Conservation (phyloP, 78 protist genomes). For the Pelomyxa schiedti region DNA sequence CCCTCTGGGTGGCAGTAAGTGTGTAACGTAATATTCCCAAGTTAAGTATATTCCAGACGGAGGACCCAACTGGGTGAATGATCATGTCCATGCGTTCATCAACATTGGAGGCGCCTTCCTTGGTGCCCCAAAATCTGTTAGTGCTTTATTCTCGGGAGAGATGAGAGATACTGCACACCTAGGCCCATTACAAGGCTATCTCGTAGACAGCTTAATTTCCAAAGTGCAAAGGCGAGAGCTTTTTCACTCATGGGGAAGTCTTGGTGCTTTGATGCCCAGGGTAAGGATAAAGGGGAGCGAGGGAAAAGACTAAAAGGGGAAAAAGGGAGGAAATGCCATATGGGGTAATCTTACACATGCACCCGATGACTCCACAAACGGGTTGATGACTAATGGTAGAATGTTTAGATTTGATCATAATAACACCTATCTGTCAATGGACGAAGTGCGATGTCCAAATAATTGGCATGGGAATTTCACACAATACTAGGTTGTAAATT, state of each 20-base stretch:
- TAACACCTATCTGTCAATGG: neutral
- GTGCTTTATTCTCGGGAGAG: slow-evolving; percentile 4
- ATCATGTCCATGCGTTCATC: neutral
- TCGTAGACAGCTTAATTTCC: neutral
- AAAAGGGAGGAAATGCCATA: slow-evolving; percentile 5
- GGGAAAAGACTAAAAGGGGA: neutral
- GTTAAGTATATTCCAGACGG: no score
- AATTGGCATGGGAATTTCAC: no score
- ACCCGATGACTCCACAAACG: neutral
- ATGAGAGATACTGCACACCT: slow-evolving; percentile 8
- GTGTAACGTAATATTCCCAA: neutral
- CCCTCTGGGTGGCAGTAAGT: neutral
- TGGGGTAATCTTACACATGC: slow-evolving; percentile 8
- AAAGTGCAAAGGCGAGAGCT: neutral
- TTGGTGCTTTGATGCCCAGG: slow-evolving; percentile 8
- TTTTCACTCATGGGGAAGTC: neutral
- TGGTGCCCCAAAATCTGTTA: slow-evolving; percentile 6
- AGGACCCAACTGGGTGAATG: slow-evolving; percentile 2
- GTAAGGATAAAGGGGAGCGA: neutral
- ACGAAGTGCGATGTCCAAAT: neutral
- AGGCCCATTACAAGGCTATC: neutral
- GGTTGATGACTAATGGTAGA: neutral
- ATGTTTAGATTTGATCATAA: neutral
- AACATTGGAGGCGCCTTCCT: slow-evolving; percentile 12
- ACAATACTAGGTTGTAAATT: neutral